These are phyloP conservation scores for Paramecium caudatum DNA, from an alignment of 73 alveolate genomes.

Conservation along the genomic window DNA sequence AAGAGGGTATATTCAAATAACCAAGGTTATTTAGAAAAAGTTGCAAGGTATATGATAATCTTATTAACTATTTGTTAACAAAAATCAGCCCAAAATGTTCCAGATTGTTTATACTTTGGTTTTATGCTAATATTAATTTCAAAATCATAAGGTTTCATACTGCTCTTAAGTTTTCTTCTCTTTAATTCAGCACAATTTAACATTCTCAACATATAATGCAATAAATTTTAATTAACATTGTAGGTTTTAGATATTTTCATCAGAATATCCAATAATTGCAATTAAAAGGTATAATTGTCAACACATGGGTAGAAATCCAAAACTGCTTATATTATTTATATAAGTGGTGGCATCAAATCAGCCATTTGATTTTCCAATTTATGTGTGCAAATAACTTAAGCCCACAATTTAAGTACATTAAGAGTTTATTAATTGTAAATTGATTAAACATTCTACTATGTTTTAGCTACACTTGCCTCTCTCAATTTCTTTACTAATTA, in stretches of 20 bases:
- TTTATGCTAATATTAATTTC: background rate
- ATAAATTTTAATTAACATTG: constrained; percentile 5
- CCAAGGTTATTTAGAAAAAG: background rate
- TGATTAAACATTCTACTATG: background rate
- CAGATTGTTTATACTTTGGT: constrained; percentile 24
- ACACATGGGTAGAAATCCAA: constrained; percentile 45
- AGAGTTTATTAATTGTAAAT: constrained; percentile 33
- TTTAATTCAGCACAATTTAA: constrained; percentile 59
- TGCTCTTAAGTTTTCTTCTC: constrained; percentile 36
- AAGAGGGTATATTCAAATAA: background rate
- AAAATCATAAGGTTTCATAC: constrained; percentile 66
- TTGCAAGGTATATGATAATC: background rate
- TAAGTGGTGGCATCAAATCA: constrained; percentile 52
- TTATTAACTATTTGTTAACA: constrained; percentile 38
- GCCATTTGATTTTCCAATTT: constrained; percentile 23
- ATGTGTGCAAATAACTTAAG: constrained; percentile 52
- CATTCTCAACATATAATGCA: background rate
- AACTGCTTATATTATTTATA: background rate
- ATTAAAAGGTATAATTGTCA: constrained; percentile 29
- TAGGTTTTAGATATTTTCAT: background rate
- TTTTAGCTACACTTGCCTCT: constrained; percentile 38
- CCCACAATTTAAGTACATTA: constrained; percentile 39
- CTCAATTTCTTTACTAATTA: constrained; percentile 22
- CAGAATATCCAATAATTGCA: constrained; percentile 4
- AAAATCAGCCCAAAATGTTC: constrained; percentile 46